Percentiles rank a stretch among this genome's conserved stretches.
phyloP scores from a whole-genome alignment of 345 rosid species.

The Fremontodendron californicum region DNA sequence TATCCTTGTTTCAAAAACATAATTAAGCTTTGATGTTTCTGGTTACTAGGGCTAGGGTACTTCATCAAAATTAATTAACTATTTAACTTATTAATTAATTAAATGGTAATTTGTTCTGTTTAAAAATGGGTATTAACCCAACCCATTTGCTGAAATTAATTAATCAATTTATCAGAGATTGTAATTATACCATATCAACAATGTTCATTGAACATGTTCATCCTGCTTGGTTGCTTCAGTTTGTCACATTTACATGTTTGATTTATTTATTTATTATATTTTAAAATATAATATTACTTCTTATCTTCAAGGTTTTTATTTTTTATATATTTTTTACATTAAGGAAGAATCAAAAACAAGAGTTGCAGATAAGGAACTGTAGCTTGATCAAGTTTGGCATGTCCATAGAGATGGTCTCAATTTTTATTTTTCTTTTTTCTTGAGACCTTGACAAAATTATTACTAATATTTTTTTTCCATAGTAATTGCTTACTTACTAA shows the following conservation, averaged over 20 bases:
- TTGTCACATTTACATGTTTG: background rate
- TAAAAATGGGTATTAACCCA: background rate
- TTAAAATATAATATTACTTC: too few relatives aligned
- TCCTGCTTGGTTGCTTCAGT: background rate
- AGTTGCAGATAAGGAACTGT: background rate
- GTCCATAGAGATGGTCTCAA: background rate
- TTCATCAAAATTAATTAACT: too few relatives aligned
- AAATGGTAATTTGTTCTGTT: background rate
- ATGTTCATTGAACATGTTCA: slow-evolving; percentile 36
- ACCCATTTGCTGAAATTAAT: background rate
- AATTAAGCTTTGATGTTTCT: too few relatives aligned
- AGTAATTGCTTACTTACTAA: too few relatives aligned
- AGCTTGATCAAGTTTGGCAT: slow-evolving; percentile 26
- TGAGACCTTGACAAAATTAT: background rate
- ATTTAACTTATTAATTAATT: too few relatives aligned
- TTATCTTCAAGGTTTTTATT: too few relatives aligned
- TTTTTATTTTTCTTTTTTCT: background rate
- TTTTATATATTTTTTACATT: too few relatives aligned
- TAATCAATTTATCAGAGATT: background rate
- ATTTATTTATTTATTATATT: background rate
- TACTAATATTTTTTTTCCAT: background rate
- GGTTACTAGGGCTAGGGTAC: too few relatives aligned
- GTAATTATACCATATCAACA: background rate
- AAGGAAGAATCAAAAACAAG: background rate
- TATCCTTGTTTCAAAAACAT: too few relatives aligned